These are phyloP conservation scores for Fagopyrum esculentum DNA, from an alignment of 148 eudicot genomes.

Conservation along the genomic window DNA sequence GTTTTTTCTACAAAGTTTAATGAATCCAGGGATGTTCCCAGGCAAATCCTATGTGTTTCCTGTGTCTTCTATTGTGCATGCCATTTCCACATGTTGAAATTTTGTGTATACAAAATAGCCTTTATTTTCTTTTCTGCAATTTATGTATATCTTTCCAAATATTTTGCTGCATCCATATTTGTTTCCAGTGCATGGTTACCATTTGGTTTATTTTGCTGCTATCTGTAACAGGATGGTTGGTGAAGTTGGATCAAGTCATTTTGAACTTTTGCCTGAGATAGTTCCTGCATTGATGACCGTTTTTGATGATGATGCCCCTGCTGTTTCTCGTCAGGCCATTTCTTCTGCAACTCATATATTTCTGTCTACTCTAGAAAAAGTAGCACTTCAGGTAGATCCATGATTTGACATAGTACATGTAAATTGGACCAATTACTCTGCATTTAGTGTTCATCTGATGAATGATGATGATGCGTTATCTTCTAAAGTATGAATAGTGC, in stretches of 20 bases:
- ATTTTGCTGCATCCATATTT: neutral
- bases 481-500: neutral
- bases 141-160: neutral
- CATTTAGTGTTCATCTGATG: neutral
- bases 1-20: no score
- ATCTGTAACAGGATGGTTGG: constrained; percentile 56
- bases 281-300: constrained; percentile 49
- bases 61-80: neutral
- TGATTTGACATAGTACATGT: neutral
- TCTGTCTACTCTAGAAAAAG: constrained; percentile 53
- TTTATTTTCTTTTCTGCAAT: neutral
- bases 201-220: neutral
- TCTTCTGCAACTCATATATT: constrained; percentile 61
- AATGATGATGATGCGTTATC: neutral
- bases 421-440: neutral
- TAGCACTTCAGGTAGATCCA: constrained; percentile 59
- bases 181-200: constrained; percentile 3
- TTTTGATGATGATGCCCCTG: constrained; percentile 77
- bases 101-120: neutral
- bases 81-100: neutral
- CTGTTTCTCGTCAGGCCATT: constrained; percentile 91
- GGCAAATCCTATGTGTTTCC: neutral
- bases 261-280: constrained; percentile 62
- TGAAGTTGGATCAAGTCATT: constrained; percentile 63
- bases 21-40: no score